Evolutionary conservation across 2,329 filamentous ascomycete species (phyloP).

Genomic region (Paraphoma chrysanthemicola): DNA sequence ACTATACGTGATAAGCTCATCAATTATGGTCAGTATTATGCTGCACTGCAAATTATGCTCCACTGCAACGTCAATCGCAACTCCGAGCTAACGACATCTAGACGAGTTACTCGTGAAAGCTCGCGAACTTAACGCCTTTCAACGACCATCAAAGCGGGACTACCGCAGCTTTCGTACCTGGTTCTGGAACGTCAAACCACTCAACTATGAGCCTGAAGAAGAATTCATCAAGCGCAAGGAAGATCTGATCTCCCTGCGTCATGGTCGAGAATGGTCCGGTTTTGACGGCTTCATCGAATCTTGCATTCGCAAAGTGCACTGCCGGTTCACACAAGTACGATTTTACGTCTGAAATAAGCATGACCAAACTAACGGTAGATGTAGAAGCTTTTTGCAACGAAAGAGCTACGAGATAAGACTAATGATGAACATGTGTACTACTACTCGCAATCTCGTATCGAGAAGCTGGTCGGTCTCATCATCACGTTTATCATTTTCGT

Average conservation of each 20-base stretch:
- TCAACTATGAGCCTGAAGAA: constrained; percentile 26
- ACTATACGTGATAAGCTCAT: too few species aligned
- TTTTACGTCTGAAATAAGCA: too few species aligned
- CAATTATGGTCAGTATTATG: too few species aligned
- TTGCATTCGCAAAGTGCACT: constrained; percentile 25
- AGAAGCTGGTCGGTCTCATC: constrained; percentile 43
- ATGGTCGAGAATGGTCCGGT: constrained; percentile 43
- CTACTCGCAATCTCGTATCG: constrained; percentile 39
- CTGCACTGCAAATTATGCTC: too few species aligned
- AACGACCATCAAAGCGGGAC: constrained; percentile 41
- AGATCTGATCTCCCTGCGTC: constrained; percentile 43
- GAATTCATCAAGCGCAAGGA: constrained; percentile 42
- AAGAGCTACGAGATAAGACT: constrained; percentile 40
- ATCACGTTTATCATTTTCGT: constrained; percentile 49
- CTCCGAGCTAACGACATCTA: too few species aligned
- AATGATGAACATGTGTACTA: constrained; percentile 33
- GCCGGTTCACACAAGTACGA: constrained; percentile 21
- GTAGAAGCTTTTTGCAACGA: constrained; percentile 42
- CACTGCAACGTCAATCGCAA: too few species aligned
- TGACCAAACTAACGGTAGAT: too few species aligned
- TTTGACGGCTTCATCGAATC: constrained; percentile 47
- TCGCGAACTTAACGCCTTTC: constrained; percentile 39
- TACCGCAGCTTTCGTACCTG: constrained; percentile 41
- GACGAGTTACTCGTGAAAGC: constrained; percentile 45
- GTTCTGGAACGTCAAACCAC: constrained; percentile 35